A percentile compares a stretch with the other conserved stretches of the same genome.
Conservation (phyloP, 2,329 filamentous ascomycete genomes). For the Fusarium sp. region DNA sequence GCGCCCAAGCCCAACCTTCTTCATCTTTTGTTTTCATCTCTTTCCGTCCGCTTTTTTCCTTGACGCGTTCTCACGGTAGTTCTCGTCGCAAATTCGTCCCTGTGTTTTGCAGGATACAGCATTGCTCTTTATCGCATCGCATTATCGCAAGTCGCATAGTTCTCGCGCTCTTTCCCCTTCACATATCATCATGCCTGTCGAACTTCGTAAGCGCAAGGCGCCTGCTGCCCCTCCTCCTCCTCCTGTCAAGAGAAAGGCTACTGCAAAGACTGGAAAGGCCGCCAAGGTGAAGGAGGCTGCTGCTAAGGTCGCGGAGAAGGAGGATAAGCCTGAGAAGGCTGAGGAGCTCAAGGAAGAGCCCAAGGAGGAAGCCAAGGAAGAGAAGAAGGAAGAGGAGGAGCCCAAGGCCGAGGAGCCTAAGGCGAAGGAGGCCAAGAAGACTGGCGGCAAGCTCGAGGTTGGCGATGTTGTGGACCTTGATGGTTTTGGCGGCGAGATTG, state of each 20-base stretch:
- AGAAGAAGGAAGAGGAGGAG: slow-evolving; percentile 25
- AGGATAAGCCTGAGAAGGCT: slow-evolving; percentile 51
- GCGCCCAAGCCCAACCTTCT: slow-evolving; percentile 42
- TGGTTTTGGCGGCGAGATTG: slow-evolving; percentile 75
- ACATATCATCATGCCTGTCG: slow-evolving; percentile 62
- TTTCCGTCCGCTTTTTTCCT: slow-evolving; percentile 15
- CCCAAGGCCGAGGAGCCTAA: slow-evolving; percentile 48
- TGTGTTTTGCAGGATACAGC: slow-evolving; percentile 16
- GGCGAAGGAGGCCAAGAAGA: slow-evolving; percentile 49
- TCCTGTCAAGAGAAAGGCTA: slow-evolving; percentile 52
- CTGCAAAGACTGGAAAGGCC: slow-evolving; percentile 28
- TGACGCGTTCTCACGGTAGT: slow-evolving; percentile 24
- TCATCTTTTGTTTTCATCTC: slow-evolving; percentile 39
- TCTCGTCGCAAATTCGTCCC: slow-evolving; percentile 12
- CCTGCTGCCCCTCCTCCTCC: slow-evolving; percentile 59
- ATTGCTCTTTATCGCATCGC: slow-evolving; percentile 28
- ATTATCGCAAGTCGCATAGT: slow-evolving; percentile 22
- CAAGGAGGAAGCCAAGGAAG: slow-evolving; percentile 30
- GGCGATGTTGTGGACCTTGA: slow-evolving; percentile 68
- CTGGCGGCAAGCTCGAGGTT: slow-evolving; percentile 57
- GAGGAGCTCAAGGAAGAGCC: slow-evolving; percentile 44
- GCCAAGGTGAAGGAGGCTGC: slow-evolving; percentile 47
- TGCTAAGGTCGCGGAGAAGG: slow-evolving; percentile 48
- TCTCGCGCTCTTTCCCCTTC: not conserved
- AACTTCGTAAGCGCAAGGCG: slow-evolving; percentile 71